phyloP scores from a whole-genome alignment of 176 grass and related monocot species.

The Eragrostis curvula region DNA sequence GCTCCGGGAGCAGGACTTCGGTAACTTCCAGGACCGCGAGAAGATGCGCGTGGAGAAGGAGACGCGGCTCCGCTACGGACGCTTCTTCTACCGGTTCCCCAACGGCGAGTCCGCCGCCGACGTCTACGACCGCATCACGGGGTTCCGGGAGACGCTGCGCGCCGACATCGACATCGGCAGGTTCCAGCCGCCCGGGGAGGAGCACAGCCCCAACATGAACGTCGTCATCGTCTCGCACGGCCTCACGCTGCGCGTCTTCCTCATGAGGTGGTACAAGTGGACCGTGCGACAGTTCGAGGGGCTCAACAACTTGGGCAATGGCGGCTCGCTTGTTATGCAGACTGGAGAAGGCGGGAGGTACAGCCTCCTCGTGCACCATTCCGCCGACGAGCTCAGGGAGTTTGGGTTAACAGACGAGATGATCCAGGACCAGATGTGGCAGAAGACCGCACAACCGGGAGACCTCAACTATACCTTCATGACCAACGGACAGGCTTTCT shows the following conservation, averaged over 20 bases:
- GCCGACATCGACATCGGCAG: too few species aligned
- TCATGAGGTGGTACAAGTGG: constrained; percentile 92
- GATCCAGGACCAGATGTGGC: constrained; percentile 77
- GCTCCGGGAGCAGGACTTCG: constrained; percentile 88
- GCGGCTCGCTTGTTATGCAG: constrained; percentile 73
- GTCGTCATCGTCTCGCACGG: too few species aligned
- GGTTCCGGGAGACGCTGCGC: constrained; percentile 63
- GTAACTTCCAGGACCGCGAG: constrained; percentile 79
- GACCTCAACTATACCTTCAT: constrained; percentile 77
- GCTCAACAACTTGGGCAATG: constrained; percentile 61
- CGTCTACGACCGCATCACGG: constrained; percentile 81
- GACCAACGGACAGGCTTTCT: constrained; percentile 64
- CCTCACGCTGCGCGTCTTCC: too few species aligned
- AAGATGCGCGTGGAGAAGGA: constrained; percentile 75
- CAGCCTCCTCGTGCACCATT: constrained; percentile 79
- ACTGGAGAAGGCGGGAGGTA: constrained; percentile 60
- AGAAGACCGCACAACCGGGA: constrained; percentile 59
- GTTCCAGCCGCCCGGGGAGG: too few species aligned
- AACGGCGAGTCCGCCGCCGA: constrained; percentile 61
- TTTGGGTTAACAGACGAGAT: constrained; percentile 68
- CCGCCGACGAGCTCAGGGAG: constrained; percentile 54
- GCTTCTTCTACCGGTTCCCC: constrained; percentile 60
- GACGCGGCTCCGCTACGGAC: constrained; percentile 50
- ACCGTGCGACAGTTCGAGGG: constrained; percentile 69
- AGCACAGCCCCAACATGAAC: too few species aligned